Base-by-base conservation (phyloP, 371 early-diverging fungal species). In the Lichtheimia corymbifera region DNA sequence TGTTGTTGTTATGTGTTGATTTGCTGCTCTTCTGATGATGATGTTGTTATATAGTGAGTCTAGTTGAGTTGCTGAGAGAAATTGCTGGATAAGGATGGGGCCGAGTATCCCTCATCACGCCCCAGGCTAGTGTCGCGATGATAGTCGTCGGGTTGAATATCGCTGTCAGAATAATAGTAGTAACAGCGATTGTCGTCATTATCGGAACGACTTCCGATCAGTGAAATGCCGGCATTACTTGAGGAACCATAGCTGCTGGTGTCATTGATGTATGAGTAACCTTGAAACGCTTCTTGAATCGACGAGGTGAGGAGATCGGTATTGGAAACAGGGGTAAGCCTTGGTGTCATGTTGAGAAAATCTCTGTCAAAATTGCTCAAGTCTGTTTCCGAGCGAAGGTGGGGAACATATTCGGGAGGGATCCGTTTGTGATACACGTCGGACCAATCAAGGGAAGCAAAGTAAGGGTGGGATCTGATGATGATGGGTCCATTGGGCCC, bases 391-490 rank as follows among this genome's bases (percentile, higher is more conserved):
- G 71, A 72, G 7, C 68, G 55, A 22, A 77, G 62, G 18, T 60
- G 63, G 12, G 87, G 87, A 7, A 83, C 53, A 63, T 83, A 90
- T 11, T 83, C 82, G 14, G 89, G 88, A n/a, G 66, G 74, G 18
- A 88, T 80, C 6, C 83, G 79, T 59, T 86, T 86, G 55, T 86
- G 79, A 54, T 83, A 83, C 4, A 92, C 85, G 50, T 87, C 87
- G 61, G 85, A 84, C 90, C 91, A 93, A 75, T 88, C 85, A 25
- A 90, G 74, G 41, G 74, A 74, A 3, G 58, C 58, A 73, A 93
- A 90, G 65, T 88, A 93, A 12, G 87, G 79, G 55, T 91, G 91
- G 0, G 78, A 72, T 54, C 88, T 80, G 66, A 93, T 77, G 30
- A 83, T 83, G n/a, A 74, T 77, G 0, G 85, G 83, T 55, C 84